These are phyloP conservation scores for Melocanna baccifera DNA, from an alignment of 176 grass and related monocot genomes.

Conservation along the genomic window DNA sequence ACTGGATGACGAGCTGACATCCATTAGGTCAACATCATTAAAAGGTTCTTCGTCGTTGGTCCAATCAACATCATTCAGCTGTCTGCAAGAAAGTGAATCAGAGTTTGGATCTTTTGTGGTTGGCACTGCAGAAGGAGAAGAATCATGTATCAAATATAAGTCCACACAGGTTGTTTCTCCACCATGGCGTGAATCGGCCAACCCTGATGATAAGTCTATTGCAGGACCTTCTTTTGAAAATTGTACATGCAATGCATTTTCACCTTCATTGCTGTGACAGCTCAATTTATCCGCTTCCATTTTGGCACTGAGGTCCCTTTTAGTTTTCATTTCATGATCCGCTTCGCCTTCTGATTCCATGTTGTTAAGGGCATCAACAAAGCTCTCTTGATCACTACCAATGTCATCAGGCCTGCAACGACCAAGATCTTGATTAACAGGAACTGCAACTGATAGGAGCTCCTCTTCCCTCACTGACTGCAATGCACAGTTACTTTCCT, in stretches of 20 bases:
- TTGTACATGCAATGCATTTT: conserved; percentile 1
- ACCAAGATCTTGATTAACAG: conserved; percentile 33
- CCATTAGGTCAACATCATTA: conserved; percentile 59
- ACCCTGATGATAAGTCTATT: conserved; percentile 17
- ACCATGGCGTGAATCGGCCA: conserved; percentile 25
- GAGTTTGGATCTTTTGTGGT: conserved; percentile 23
- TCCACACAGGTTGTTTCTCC: conserved; percentile 26
- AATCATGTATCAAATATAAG: conserved; percentile 26
- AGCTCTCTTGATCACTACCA: conserved; percentile 68
- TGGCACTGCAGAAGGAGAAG: conserved; percentile 29
- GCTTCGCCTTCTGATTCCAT: conserved; percentile 50
- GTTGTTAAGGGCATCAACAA: conserved; percentile 67
- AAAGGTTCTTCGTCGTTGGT: conserved; percentile 49
- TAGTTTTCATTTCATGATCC: conserved; percentile 42
- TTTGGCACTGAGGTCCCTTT: conserved; percentile 14
- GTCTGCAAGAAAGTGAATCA: conserved; percentile 37
- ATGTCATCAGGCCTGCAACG: conserved; percentile 50
- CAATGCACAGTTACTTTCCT: conserved; percentile 2
- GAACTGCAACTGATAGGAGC: background rate
- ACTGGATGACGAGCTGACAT: conserved; percentile 65
- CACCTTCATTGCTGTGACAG: conserved; percentile 27
- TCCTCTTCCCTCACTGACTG: conserved; percentile 12
- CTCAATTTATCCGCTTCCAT: conserved; percentile 36
- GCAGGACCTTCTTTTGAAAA: conserved; percentile 36
- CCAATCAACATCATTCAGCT: conserved; percentile 32